These are phyloP conservation scores for Miamiensis avidus DNA, from an alignment of 169 alveolate species.

Conservation along the genomic window DNA sequence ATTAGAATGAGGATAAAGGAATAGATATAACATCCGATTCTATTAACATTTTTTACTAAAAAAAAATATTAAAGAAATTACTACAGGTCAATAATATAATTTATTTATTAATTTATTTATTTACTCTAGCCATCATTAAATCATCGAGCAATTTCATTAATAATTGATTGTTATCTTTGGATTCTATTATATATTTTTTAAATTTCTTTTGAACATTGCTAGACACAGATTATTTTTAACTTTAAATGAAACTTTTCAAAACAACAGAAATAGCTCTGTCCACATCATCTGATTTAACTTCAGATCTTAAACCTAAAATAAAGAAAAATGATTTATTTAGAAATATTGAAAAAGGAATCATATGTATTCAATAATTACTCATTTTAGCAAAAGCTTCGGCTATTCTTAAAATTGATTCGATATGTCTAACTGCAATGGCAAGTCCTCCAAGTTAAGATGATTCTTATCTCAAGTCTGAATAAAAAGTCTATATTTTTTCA, in stretches of 20 bases:
- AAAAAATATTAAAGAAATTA: too few species aligned
- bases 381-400: slow-evolving; percentile 95
- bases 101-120: too few species aligned
- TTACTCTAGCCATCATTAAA: not conserved
- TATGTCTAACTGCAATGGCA: slow-evolving; percentile 96
- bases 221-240: slow-evolving; percentile 95
- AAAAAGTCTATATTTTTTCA: slow-evolving; percentile 91
- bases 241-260: slow-evolving; percentile 94
- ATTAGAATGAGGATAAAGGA: not conserved
- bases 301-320: slow-evolving; percentile 92
- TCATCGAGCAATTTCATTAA: not conserved
- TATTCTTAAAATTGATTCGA: slow-evolving; percentile 95
- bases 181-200: slow-evolving; percentile 46
- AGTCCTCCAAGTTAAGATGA: slow-evolving; percentile 97
- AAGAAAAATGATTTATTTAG: not conserved
- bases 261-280: slow-evolving; percentile 97
- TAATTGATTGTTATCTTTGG: not conserved
- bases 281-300: slow-evolving; percentile 94
- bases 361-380: not conserved
- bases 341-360: not conserved
- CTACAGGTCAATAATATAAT: too few species aligned
- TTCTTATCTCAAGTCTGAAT: slow-evolving; percentile 94
- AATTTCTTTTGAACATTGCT: slow-evolving; percentile 81
- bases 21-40: not conserved
- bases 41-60: not conserved